Evolutionary conservation across 2,329 filamentous ascomycete genomes (phyloP).

Genomic region (Alternaria ethzedia): DNA sequence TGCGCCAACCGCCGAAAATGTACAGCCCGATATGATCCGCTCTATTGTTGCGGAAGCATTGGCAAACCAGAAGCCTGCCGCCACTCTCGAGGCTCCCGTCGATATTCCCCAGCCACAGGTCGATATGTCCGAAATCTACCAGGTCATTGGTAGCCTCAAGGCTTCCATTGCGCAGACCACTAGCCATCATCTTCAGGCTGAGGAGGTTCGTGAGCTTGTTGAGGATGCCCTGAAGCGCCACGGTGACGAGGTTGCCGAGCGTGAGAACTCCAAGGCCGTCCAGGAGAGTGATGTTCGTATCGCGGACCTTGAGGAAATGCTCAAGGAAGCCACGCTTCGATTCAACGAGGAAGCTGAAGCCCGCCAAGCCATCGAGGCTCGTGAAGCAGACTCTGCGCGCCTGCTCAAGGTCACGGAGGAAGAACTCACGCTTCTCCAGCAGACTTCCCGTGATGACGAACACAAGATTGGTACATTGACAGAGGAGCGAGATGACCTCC

Average conservation of each 20-base stretch:
- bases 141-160: conserved; percentile 57
- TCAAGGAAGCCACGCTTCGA: conserved; percentile 42
- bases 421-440: conserved; percentile 54
- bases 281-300: conserved; percentile 44
- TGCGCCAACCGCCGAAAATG: conserved; percentile 30
- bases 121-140: conserved; percentile 53
- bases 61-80: conserved; percentile 37
- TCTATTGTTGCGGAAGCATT: conserved; percentile 45
- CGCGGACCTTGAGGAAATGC: conserved; percentile 42
- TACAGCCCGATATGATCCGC: conserved; percentile 44
- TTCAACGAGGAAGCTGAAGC: conserved; percentile 51
- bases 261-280: conserved; percentile 37
- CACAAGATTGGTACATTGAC: conserved; percentile 51
- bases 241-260: conserved; percentile 35
- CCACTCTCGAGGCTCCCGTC: conserved; percentile 37
- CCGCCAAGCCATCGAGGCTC: conserved; percentile 52
- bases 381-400: conserved; percentile 52
- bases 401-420: conserved; percentile 58
- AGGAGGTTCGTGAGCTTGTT: conserved; percentile 49
- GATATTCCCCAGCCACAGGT: conserved; percentile 46
- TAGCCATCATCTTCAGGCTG: conserved; percentile 53
- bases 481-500: conserved; percentile 51
- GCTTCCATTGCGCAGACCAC: conserved; percentile 56
- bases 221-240: conserved; percentile 48
- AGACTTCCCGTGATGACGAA: conserved; percentile 52